phyloP scores from a whole-genome alignment of 129 eudicot genomes.

The Centaurea solstitialis region DNA sequence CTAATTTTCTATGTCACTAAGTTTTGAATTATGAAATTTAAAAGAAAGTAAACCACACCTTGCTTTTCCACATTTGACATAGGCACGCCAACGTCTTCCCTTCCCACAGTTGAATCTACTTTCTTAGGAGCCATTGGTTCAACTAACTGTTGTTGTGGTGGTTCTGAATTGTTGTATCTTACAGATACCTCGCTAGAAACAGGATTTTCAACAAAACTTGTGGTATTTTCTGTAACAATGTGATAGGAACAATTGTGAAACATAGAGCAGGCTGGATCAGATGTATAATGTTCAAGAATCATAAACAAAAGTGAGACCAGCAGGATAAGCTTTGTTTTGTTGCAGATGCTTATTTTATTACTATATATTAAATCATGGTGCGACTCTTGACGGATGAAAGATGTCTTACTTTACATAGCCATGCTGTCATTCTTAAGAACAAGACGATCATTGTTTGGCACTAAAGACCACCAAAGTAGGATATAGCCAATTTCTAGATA shows the following conservation, averaged over 20 bases:
- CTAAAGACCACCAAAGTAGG: neutral
- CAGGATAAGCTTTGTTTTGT: neutral
- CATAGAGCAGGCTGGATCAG: neutral
- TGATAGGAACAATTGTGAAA: neutral
- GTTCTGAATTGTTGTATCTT: constrained; percentile 24
- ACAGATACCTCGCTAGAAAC: constrained; percentile 29
- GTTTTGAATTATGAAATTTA: constrained; percentile 6
- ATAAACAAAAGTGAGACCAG: neutral
- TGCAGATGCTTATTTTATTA: neutral
- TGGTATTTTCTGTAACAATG: constrained; percentile 41
- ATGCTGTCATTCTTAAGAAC: neutral
- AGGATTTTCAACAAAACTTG: constrained; percentile 25
- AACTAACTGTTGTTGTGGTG: constrained; percentile 25
- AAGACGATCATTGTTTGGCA: neutral
- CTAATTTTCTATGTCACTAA: neutral
- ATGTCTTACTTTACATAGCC: neutral
- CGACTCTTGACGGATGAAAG: neutral
- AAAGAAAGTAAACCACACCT: constrained; percentile 33
- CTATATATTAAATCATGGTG: neutral
- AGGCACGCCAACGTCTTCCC: constrained; percentile 22
- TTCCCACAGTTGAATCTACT: constrained; percentile 17
- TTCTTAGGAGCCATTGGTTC: constrained; percentile 31
- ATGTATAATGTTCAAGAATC: neutral
- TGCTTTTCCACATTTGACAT: constrained; percentile 17
- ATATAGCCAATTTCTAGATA: neutral